A percentile compares a stretch with the other conserved stretches of the same genome.
Evolutionary conservation across 2,329 filamentous ascomycete species (phyloP).

Genomic region (Sporothrix curviconia): DNA sequence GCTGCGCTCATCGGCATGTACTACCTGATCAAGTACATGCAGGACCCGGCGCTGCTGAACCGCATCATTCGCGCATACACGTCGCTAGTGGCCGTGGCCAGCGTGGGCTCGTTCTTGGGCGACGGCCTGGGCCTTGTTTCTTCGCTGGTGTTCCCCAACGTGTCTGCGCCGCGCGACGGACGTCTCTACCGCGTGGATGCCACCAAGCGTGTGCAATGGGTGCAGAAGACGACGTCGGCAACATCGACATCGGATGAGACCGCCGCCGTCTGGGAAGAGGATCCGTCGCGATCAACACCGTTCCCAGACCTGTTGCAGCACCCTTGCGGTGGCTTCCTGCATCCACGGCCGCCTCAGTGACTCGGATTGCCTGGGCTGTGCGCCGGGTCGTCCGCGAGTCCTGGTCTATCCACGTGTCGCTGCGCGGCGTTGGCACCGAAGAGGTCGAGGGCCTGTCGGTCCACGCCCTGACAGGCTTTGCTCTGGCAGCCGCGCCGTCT

Average conservation of each 20-base stretch:
- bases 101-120: constrained; percentile 65
- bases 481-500: constrained; percentile 49
- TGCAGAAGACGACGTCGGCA: constrained; percentile 17
- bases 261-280: constrained; percentile 21
- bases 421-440: constrained; percentile 46
- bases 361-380: constrained; percentile 40
- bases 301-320: constrained; percentile 33
- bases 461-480: constrained; percentile 49
- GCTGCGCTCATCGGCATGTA: constrained; percentile 65
- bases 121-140: constrained; percentile 60
- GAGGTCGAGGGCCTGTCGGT: constrained; percentile 43
- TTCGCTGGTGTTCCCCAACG: constrained; percentile 65
- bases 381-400: constrained; percentile 44
- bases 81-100: constrained; percentile 69
- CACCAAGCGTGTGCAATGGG: constrained; percentile 32
- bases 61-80: constrained; percentile 80
- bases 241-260: constrained; percentile 8
- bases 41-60: constrained; percentile 75
- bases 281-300: constrained; percentile 31
- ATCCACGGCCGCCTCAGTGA: constrained; percentile 14
- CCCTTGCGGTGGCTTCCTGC: constrained; percentile 21
- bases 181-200: constrained; percentile 40
- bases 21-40: constrained; percentile 80
- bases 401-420: constrained; percentile 43
- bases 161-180: constrained; percentile 48